Evolutionary conservation across 2,329 filamentous ascomycete species (phyloP).

Genomic region (Albophoma yamanashiensis): DNA sequence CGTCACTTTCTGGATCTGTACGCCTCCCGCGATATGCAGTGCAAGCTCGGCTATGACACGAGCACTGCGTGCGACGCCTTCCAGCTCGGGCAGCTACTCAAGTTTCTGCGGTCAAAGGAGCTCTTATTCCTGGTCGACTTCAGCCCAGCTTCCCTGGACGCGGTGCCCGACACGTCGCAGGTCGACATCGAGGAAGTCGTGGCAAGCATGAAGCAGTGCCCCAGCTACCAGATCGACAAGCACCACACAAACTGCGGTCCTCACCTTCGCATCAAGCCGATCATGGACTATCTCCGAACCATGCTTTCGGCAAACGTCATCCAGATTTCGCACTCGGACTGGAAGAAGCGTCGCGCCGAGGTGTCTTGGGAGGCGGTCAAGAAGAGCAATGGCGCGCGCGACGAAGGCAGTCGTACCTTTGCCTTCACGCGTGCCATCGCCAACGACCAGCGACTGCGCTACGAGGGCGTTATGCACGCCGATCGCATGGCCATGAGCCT

Average conservation of each 20-base stretch:
- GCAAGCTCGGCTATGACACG: constrained; percentile 64
- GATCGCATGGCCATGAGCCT: constrained; percentile 40
- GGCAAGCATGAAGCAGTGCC: constrained; percentile 50
- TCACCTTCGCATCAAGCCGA: constrained; percentile 51
- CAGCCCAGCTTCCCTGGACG: constrained; percentile 33
- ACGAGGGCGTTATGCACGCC: constrained; percentile 36
- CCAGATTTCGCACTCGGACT: constrained; percentile 31
- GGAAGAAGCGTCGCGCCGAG: constrained; percentile 30
- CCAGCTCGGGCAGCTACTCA: constrained; percentile 67
- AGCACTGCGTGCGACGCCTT: constrained; percentile 65
- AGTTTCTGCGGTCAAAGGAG: constrained; percentile 53
- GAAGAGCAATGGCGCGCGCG: constrained; percentile 4
- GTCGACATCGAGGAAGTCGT: constrained; percentile 54
- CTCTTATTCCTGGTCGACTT: constrained; percentile 51
- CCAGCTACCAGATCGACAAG: constrained; percentile 63
- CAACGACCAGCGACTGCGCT: constrained; percentile 37
- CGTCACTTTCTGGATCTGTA: constrained; percentile 58
- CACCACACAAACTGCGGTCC: constrained; percentile 66
- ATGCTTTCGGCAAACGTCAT: constrained; percentile 39
- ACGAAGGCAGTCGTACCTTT: constrained; percentile 21
- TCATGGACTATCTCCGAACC: constrained; percentile 53
- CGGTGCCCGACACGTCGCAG: constrained; percentile 36
- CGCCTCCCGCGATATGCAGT: constrained; percentile 55
- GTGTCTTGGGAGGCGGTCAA: constrained; percentile 28
- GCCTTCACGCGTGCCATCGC: constrained; percentile 40